Conservation (phyloP, 768 basidiomycete species). For the Pisolithus orientalis region DNA sequence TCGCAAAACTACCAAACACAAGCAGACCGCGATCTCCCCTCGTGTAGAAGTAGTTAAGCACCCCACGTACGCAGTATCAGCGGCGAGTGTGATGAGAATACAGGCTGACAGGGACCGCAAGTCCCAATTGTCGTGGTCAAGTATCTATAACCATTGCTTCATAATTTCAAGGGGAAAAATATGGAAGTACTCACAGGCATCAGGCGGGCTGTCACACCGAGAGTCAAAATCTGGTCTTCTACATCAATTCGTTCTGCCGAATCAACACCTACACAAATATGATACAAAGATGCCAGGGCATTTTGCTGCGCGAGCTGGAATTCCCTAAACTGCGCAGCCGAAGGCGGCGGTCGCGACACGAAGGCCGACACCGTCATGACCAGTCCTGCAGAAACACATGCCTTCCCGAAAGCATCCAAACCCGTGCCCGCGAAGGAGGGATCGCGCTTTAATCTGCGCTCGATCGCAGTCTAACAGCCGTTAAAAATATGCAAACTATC, state of each 20-base stretch:
- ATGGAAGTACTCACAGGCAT: constrained; percentile 12
- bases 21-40: constrained; percentile 18
- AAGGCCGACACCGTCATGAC: constrained; percentile 21
- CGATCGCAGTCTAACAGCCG: constrained; percentile 10
- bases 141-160: constrained; percentile 10
- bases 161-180: background rate
- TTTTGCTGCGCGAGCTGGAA: constrained; percentile 16
- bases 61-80: constrained; percentile 19
- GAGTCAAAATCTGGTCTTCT: constrained; percentile 18
- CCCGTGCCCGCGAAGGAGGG: background rate
- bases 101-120: constrained; percentile 17
- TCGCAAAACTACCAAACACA: constrained; percentile 20
- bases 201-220: constrained; percentile 15
- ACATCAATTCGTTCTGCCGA: constrained; percentile 14
- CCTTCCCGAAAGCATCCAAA: constrained; percentile 13
- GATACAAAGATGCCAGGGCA: constrained; percentile 15
- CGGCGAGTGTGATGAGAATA: constrained; percentile 13
- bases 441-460: background rate
- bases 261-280: constrained; percentile 16
- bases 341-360: constrained; percentile 9
- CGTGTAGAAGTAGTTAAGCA: constrained; percentile 9
- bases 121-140: constrained; percentile 16
- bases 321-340: constrained; percentile 6
- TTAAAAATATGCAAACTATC: background rate
- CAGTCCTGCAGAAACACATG: constrained; percentile 21